These are phyloP conservation scores for Blastobotrys chiropterorum DNA, from an alignment of 805 yeast species.

Conservation along the genomic window DNA sequence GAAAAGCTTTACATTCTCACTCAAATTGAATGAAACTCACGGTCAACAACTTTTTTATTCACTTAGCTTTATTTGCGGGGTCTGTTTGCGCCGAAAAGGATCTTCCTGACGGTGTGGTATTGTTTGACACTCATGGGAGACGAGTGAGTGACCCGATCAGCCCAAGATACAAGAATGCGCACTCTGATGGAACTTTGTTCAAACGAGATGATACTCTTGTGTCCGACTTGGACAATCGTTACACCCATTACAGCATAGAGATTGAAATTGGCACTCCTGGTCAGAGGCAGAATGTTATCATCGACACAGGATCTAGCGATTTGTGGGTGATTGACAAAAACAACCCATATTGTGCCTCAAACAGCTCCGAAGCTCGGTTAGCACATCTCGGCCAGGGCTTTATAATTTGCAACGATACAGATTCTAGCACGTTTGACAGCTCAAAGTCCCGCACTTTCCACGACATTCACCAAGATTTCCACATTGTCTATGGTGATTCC, in stretches of 20 bases:
- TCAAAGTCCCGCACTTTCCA: slow-evolving; percentile 3
- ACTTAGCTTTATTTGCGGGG: no score
- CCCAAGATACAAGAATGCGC: slow-evolving; percentile 9
- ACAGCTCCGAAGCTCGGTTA: slow-evolving; percentile 24
- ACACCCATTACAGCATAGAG: slow-evolving; percentile 26
- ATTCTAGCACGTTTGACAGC: slow-evolving; percentile 14
- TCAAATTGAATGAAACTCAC: no score
- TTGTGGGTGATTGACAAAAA: slow-evolving; percentile 41
- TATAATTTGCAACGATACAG: slow-evolving; percentile 18
- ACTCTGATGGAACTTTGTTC: neutral
- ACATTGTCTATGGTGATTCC: slow-evolving; percentile 29
- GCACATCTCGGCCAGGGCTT: slow-evolving; percentile 26
- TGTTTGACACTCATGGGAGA: slow-evolving; percentile 12
- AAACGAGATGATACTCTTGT: slow-evolving; percentile 9
- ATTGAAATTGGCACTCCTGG: slow-evolving; percentile 58
- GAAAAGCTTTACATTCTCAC: no score
- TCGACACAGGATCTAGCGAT: slow-evolving; percentile 72
- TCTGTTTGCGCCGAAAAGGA: no score
- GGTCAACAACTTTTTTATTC: no score
- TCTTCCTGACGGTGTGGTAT: neutral
- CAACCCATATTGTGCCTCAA: slow-evolving; percentile 39
- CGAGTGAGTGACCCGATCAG: slow-evolving; percentile 13
- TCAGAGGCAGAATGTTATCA: slow-evolving; percentile 45
- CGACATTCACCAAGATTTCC: slow-evolving; percentile 15
- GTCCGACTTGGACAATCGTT: slow-evolving; percentile 21